phyloP scores from a whole-genome alignment of 495 filamentous ascomycete species.

The Massariosphaeria phaeospora region DNA sequence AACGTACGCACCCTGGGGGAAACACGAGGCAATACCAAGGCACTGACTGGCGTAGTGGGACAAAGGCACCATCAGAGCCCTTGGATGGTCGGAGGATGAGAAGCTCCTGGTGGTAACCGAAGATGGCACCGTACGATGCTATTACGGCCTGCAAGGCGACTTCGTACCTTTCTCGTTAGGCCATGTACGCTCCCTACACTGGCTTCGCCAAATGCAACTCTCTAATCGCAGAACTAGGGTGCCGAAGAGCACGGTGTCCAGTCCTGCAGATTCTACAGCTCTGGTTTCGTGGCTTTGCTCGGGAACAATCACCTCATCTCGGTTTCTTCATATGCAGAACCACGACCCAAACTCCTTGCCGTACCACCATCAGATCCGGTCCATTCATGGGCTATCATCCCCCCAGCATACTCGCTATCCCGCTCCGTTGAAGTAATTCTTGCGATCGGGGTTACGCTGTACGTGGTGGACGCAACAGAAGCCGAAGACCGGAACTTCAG shows the following conservation, averaged over 20 bases:
- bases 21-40: neutral
- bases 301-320: slow-evolving; percentile 82
- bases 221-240: slow-evolving; percentile 46
- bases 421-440: slow-evolving; percentile 90
- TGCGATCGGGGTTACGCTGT: slow-evolving; percentile 78
- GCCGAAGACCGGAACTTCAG: slow-evolving; percentile 85
- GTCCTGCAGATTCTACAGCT: slow-evolving; percentile 83
- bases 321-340: slow-evolving; percentile 85
- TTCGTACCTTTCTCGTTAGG: slow-evolving; percentile 96
- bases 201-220: neutral
- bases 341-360: slow-evolving; percentile 77
- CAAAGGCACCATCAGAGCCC: slow-evolving; percentile 77
- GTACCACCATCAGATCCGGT: slow-evolving; percentile 71
- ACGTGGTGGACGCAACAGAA: slow-evolving; percentile 79
- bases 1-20: slow-evolving; percentile 45
- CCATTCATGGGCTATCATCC: slow-evolving; percentile 82
- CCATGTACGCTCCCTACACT: slow-evolving; percentile 51
- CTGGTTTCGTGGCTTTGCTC: slow-evolving; percentile 88
- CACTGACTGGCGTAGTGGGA: slow-evolving; percentile 63
- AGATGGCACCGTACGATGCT: slow-evolving; percentile 87
- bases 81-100: slow-evolving; percentile 97
- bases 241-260: slow-evolving; percentile 82
- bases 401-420: slow-evolving; percentile 86
- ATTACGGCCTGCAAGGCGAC: slow-evolving; percentile 85
- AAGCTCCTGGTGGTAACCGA: slow-evolving; percentile 81